Percentiles rank a stretch among this genome's conserved stretches.
Evolutionary conservation across 2,329 filamentous ascomycete genomes (phyloP).

Genomic region (Calonectria naviculata): DNA sequence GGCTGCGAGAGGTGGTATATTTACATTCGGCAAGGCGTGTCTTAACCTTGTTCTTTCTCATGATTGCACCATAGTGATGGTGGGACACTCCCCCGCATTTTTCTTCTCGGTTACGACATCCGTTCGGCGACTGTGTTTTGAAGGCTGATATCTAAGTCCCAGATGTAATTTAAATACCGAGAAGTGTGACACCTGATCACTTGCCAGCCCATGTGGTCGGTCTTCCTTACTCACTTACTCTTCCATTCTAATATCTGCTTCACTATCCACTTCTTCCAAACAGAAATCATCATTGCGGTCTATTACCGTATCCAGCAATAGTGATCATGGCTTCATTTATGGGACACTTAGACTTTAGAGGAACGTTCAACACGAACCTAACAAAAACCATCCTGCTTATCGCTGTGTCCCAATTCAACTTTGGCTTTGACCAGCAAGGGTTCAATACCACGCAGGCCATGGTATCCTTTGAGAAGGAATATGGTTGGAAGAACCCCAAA

Average conservation of each 20-base stretch:
- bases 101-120: not conserved
- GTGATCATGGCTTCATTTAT: not conserved
- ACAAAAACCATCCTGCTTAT: conserved; percentile 31
- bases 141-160: not conserved
- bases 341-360: not conserved
- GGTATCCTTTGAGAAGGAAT: conserved; percentile 46
- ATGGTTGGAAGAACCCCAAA: conserved; percentile 41
- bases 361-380: not conserved
- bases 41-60: not conserved
- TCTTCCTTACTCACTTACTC: too few species aligned
- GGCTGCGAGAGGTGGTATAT: too few species aligned
- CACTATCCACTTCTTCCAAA: not conserved
- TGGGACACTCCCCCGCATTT: not conserved
- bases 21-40: too few species aligned
- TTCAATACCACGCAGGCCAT: conserved; percentile 51
- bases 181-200: too few species aligned
- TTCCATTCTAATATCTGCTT: too few species aligned
- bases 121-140: not conserved
- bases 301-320: not conserved
- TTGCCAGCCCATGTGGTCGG: too few species aligned
- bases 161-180: not conserved
- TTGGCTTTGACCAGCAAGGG: conserved; percentile 52
- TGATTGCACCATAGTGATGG: not conserved
- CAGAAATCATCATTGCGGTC: not conserved
- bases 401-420: conserved; percentile 51